Base-by-base conservation (phyloP, 208 protist genomes). In the Leishmania major region DNA sequence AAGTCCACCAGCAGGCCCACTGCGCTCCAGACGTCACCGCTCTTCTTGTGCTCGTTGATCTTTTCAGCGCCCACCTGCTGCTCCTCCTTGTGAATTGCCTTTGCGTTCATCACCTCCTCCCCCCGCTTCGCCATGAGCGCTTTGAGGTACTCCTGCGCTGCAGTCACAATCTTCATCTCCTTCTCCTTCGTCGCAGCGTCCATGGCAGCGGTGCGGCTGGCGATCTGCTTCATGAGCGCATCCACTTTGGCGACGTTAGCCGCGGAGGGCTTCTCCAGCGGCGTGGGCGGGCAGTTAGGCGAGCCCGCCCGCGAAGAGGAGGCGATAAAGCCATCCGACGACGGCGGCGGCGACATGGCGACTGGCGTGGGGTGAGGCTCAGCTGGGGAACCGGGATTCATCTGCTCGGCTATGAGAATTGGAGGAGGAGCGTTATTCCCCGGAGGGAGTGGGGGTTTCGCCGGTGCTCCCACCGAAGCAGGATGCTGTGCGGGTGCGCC, bases 1-100 rank as follows among this genome's bases (percentile, higher is more conserved):
- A 97, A 84, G 74, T 96, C 93, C 31, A 94, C 89, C 45, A 96
- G 67, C 80, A 94, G 86, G 11, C 88, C 89, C n/a, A 97, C 90
- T 43, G 84, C 87, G 64, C 71, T 92, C 94, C 94, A 97, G 67
- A 95, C 83, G 25, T 90, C 86, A 10, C 87, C 91, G 79, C 74
- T 90, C 84, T 94, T 93, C 79, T 90, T 88, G 82, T 84, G 90
- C 28, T 85, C 77, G 70, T 90, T 88, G 53, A 89, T 87, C 66
- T 92, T 90, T 78, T 83, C 75, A 28, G 82, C 87, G 64, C 80
- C 83, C 11, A 77, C 83, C 72, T 91, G 85, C 84, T 97, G 94
- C 45, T 88, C 81, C 71, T 88, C 71, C 79, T 91, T 87, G 82
- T 97, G 91, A 57, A 81, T 83, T 53, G 71, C 87, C 80, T 90